Conservation (phyloP, 768 basidiomycete species). For the Hygrophoropsis aurantiaca region DNA sequence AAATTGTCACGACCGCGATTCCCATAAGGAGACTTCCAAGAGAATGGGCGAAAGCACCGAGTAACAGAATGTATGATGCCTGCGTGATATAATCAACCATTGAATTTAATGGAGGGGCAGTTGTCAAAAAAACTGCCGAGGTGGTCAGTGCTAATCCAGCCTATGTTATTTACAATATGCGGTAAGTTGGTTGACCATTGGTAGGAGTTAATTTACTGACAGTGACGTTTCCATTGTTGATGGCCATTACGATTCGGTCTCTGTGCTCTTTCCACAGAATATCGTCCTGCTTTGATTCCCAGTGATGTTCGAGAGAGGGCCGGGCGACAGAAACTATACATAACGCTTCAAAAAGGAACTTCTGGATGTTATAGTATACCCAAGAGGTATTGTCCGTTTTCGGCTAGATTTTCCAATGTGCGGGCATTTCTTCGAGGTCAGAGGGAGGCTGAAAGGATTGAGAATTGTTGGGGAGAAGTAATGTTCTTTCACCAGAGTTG, state of each 20-base stretch:
- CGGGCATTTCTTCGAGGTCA: too few species aligned
- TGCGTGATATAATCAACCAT: background rate
- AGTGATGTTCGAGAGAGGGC: background rate
- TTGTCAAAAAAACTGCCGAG: slow-evolving; percentile 1
- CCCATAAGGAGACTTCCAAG: background rate
- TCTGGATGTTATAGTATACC: too few species aligned
- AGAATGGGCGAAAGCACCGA: slow-evolving; percentile 3
- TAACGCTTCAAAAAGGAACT: background rate
- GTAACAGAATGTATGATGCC: background rate
- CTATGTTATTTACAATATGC: background rate
- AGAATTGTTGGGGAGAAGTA: too few species aligned
- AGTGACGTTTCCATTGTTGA: background rate
- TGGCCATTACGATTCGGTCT: background rate
- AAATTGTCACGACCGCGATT: slow-evolving; percentile 1
- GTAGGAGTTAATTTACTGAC: background rate
- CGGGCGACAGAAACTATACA: background rate
- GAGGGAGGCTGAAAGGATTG: too few species aligned
- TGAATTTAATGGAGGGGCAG: background rate
- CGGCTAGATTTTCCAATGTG: too few species aligned
- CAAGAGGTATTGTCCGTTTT: too few species aligned
- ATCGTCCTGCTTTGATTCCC: background rate
- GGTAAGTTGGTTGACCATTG: background rate
- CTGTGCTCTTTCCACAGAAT: background rate
- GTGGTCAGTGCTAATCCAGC: slow-evolving; percentile 3
- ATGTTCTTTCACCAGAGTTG: too few species aligned